Evolutionary conservation across 2,329 filamentous ascomycete species (phyloP).

Genomic region (Hortaea werneckii): DNA sequence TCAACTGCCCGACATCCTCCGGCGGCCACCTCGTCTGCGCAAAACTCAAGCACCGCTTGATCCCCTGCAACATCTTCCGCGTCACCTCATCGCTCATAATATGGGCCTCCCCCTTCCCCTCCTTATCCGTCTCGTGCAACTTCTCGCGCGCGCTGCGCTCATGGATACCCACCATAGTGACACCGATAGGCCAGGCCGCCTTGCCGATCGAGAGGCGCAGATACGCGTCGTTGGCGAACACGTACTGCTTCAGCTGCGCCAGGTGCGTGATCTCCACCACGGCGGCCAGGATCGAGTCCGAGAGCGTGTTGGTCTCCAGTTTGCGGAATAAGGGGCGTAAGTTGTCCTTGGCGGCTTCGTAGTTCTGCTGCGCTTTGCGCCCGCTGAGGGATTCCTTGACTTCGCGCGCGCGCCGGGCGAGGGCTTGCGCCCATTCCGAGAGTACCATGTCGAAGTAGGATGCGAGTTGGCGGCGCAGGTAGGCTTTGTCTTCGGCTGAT

Average conservation of each 20-base stretch:
- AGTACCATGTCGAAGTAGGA: slow-evolving; percentile 97
- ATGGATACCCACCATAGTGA: slow-evolving; percentile 99
- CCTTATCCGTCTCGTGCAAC: slow-evolving; percentile 62
- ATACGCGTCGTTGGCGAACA: slow-evolving; percentile 94
- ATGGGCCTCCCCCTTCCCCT: slow-evolving; percentile 58
- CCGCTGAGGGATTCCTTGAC: slow-evolving; percentile 66
- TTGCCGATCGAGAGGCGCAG: slow-evolving; percentile 69
- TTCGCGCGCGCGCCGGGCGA: slow-evolving; percentile 48
- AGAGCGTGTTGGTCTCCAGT: slow-evolving; percentile 71
- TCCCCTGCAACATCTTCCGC: slow-evolving; percentile 91
- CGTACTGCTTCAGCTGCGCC: slow-evolving; percentile 82
- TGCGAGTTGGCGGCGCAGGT: slow-evolving; percentile 76
- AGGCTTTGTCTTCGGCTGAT: slow-evolving; percentile 55
- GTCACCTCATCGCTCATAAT: slow-evolving; percentile 97
- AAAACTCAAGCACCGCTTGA: slow-evolving; percentile 93
- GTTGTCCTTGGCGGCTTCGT: slow-evolving; percentile 78
- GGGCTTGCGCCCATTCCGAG: slow-evolving; percentile 70
- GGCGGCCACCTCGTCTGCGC: slow-evolving; percentile 95
- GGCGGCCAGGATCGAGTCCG: slow-evolving; percentile 55
- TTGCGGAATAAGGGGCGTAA: slow-evolving; percentile 84
- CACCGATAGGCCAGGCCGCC: slow-evolving; percentile 88
- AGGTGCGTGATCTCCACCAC: slow-evolving; percentile 86
- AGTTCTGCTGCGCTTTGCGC: slow-evolving; percentile 70
- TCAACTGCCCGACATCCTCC: slow-evolving; percentile 81
- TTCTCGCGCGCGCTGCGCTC: slow-evolving; percentile 93